Evolutionary conservation across 768 basidiomycete genomes (phyloP).

Genomic region (Kwoniella sp.): DNA sequence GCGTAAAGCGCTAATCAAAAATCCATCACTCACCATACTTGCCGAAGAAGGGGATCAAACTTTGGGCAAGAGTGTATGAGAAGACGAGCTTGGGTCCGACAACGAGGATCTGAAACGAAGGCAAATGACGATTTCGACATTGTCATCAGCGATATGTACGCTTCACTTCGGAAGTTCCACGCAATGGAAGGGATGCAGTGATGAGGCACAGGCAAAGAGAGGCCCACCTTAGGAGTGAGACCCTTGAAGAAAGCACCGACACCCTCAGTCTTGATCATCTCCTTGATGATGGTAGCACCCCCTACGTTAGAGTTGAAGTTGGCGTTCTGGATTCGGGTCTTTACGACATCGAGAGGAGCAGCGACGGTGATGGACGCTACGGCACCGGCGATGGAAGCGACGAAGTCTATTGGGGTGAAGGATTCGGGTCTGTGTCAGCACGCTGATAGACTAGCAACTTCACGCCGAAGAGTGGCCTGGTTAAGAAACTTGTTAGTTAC

Average conservation of each 20-base stretch:
- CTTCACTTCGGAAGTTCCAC: no score
- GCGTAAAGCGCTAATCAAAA: no score
- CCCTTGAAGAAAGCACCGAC: slow-evolving; percentile 88
- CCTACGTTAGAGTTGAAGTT: slow-evolving; percentile 69
- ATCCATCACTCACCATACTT: slow-evolving; percentile 63
- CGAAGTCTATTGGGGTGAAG: slow-evolving; percentile 66
- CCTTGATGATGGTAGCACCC: slow-evolving; percentile 78
- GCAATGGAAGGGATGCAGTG: neutral
- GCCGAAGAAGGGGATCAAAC: slow-evolving; percentile 86
- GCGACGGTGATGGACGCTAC: slow-evolving; percentile 94
- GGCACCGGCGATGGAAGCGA: slow-evolving; percentile 90
- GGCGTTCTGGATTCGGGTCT: slow-evolving; percentile 95
- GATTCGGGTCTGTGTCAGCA: no score
- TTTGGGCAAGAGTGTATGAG: slow-evolving; percentile 95
- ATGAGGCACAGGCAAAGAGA: neutral
- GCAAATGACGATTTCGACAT: neutral
- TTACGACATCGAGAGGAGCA: slow-evolving; percentile 92
- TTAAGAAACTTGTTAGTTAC: no score
- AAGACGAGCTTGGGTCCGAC: slow-evolving; percentile 98
- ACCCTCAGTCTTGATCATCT: slow-evolving; percentile 86
- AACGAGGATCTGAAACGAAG: slow-evolving; percentile 72
- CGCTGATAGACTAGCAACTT: no score
- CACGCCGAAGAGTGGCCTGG: no score
- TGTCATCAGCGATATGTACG: neutral
- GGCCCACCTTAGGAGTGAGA: slow-evolving; percentile 82